A percentile compares a stretch with the other conserved stretches of the same genome.
Conservation (phyloP, 495 filamentous ascomycete genomes). For the Penicillium chermesinum region DNA sequence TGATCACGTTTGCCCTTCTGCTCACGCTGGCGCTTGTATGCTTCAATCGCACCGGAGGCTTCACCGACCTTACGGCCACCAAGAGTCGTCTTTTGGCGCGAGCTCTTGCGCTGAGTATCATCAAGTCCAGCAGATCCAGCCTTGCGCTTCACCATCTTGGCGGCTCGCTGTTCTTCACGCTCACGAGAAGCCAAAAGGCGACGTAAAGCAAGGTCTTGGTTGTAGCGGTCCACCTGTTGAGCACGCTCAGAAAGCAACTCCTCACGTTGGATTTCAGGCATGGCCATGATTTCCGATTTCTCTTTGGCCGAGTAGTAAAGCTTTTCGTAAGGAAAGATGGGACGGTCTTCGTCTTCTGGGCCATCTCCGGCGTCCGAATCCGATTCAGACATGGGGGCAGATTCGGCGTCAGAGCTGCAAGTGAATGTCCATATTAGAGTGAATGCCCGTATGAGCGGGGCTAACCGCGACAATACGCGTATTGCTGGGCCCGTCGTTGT, state of each 20-base stretch:
- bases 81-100: constrained; percentile 72
- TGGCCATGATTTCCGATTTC: constrained; percentile 73
- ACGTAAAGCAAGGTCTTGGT: constrained; percentile 80
- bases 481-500: too few species aligned
- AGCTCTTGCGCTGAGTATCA: constrained; percentile 68
- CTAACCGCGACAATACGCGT: too few species aligned
- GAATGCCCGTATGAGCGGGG: too few species aligned
- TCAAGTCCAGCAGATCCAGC: constrained; percentile 69
- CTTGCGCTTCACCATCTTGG: constrained; percentile 76
- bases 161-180: constrained; percentile 51
- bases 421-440: background rate
- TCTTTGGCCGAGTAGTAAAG: constrained; percentile 76
- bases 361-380: constrained; percentile 53
- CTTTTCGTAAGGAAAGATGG: constrained; percentile 82
- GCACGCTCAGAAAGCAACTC: constrained; percentile 82
- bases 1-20: constrained; percentile 70
- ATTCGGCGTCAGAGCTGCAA: constrained; percentile 58
- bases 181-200: constrained; percentile 67
- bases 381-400: constrained; percentile 80
- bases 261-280: constrained; percentile 88
- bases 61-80: constrained; percentile 76
- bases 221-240: constrained; percentile 70
- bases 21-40: constrained; percentile 77
- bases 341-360: constrained; percentile 48
- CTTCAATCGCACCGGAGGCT: constrained; percentile 69